Evolutionary conservation across 75 land plant species (phyloP).

Genomic region (Larix kaempferi): DNA sequence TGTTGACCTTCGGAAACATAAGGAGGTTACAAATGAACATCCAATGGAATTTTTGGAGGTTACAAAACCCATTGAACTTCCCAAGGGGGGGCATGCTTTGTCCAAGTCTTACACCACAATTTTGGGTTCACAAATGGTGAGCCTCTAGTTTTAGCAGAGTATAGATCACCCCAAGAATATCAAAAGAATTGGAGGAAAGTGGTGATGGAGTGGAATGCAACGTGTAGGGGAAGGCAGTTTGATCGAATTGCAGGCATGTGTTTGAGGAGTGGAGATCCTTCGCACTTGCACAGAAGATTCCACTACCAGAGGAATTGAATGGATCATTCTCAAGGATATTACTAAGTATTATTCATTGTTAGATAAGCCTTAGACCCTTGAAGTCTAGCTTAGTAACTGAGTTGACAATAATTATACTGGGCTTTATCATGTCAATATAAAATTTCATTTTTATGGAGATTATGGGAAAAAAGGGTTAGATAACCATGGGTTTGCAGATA

Average conservation of each 20-base stretch:
- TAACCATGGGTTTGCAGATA: slow-evolving; percentile 11
- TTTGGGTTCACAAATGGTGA: slow-evolving; percentile 51
- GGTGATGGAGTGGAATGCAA: slow-evolving; percentile 18
- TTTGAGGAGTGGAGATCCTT: slow-evolving; percentile 30
- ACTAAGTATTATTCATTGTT: slow-evolving; percentile 24
- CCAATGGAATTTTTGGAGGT: slow-evolving; percentile 50
- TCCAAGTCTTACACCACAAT: slow-evolving; percentile 42
- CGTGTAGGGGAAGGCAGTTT: slow-evolving; percentile 25
- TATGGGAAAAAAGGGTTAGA: not conserved
- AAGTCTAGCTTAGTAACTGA: slow-evolving; percentile 16
- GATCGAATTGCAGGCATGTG: slow-evolving; percentile 32
- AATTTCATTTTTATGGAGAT: too few relatives aligned
- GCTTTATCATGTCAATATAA: too few relatives aligned
- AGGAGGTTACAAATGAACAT: not conserved
- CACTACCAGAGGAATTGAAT: slow-evolving; percentile 15
- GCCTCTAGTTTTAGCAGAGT: slow-evolving; percentile 41
- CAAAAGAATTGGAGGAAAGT: slow-evolving; percentile 14
- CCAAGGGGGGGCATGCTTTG: slow-evolving; percentile 39
- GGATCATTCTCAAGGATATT: slow-evolving; percentile 32
- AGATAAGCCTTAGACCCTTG: slow-evolving; percentile 9
- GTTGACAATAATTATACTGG: slow-evolving; percentile 25
- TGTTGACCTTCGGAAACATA: not conserved
- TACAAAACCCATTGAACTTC: slow-evolving; percentile 38
- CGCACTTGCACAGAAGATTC: slow-evolving; percentile 40
- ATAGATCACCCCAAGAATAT: slow-evolving; percentile 47